These are phyloP conservation scores for Blastomyces parvus DNA, from an alignment of 2,329 filamentous ascomycete genomes.

Conservation along the genomic window DNA sequence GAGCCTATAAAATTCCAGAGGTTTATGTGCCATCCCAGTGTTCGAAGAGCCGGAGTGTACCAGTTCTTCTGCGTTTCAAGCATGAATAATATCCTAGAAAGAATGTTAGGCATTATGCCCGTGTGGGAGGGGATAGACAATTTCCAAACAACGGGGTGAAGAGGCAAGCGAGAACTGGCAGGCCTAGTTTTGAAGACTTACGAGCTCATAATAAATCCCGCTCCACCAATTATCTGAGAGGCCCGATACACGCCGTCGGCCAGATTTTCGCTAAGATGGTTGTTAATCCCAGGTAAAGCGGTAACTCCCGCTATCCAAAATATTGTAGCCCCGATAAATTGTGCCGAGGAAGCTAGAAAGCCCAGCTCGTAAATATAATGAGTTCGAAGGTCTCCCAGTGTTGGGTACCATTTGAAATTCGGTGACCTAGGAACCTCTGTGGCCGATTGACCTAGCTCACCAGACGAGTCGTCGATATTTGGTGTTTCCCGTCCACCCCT, in stretches of 20 bases:
- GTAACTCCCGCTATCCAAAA: slow-evolving; percentile 58
- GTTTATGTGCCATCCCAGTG: slow-evolving; percentile 59
- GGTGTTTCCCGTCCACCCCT: slow-evolving; percentile 16
- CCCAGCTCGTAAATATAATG: slow-evolving; percentile 55
- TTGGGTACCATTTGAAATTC: slow-evolving; percentile 45
- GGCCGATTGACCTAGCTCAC: not conserved
- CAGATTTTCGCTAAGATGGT: slow-evolving; percentile 41
- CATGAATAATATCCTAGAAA: slow-evolving; percentile 48
- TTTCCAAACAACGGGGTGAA: not conserved
- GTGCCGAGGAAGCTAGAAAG: slow-evolving; percentile 50
- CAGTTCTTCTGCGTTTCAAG: slow-evolving; percentile 56
- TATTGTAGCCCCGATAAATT: slow-evolving; percentile 51
- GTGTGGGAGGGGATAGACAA: not conserved
- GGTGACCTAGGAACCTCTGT: not conserved
- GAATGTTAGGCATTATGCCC: not conserved
- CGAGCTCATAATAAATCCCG: slow-evolving; percentile 51
- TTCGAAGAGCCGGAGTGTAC: slow-evolving; percentile 48
- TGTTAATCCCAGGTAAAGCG: slow-evolving; percentile 47
- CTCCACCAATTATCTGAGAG: slow-evolving; percentile 53
- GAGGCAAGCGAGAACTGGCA: not conserved
- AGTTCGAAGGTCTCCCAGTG: slow-evolving; percentile 45
- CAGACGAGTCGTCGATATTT: slow-evolving; percentile 7
- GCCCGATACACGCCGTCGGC: slow-evolving; percentile 52
- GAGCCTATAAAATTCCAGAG: slow-evolving; percentile 57
- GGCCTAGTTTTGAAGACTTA: slow-evolving; percentile 5